Percentiles rank a stretch among this genome's conserved stretches.
These are phyloP conservation scores for Hibiscus tridactylites DNA, from an alignment of 345 rosid species.

Conservation along the genomic window DNA sequence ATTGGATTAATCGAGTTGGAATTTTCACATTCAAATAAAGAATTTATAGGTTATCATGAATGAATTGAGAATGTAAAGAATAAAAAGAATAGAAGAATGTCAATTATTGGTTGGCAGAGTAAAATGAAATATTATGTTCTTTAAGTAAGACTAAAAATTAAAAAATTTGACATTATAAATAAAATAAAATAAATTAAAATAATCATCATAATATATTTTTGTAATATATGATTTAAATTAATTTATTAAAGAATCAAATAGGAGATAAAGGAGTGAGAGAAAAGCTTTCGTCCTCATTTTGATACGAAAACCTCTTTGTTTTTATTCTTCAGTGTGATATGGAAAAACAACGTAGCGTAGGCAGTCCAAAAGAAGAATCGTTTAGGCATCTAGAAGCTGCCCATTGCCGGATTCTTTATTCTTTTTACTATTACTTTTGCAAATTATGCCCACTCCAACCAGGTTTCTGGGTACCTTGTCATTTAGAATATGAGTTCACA, in stretches of 20 bases:
- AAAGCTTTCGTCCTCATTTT: too few species aligned
- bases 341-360: conserved; percentile 29
- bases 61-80: neutral
- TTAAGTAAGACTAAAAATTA: too few species aligned
- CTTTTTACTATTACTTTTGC: neutral
- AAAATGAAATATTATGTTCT: too few species aligned
- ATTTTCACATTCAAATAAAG: too few species aligned
- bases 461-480: neutral
- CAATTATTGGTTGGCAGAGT: too few species aligned
- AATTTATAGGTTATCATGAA: neutral
- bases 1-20: too few species aligned
- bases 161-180: too few species aligned
- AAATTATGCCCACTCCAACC: neutral
- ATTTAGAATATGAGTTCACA: neutral
- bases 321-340: neutral
- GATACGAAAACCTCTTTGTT: neutral
- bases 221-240: too few species aligned
- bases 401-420: conserved; percentile 8
- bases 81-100: neutral
- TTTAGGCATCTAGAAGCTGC: conserved; percentile 24
- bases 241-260: too few species aligned
- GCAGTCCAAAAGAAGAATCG: conserved; percentile 54
- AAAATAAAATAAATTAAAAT: too few species aligned
- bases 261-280: too few species aligned
- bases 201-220: too few species aligned